Conservation (phyloP, 495 filamentous ascomycete genomes). For the Acidiella bohemica region DNA sequence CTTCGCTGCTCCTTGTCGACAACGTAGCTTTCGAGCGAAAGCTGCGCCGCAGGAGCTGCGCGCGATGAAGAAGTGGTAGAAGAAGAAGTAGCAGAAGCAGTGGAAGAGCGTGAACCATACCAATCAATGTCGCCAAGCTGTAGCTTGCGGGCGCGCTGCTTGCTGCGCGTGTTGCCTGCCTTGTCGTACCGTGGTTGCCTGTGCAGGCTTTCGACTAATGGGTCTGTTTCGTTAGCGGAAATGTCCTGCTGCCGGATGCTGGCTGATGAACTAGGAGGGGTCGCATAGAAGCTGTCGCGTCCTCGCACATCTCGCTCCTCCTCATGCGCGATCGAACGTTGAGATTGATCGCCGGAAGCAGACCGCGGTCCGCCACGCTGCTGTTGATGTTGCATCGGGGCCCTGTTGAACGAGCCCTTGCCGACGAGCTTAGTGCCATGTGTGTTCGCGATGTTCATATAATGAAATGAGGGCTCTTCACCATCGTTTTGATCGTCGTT, state of each 20-base stretch:
- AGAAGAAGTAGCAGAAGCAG: slow-evolving; percentile 4
- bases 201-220: slow-evolving; percentile 22
- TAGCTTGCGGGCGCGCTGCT: slow-evolving; percentile 77
- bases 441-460: slow-evolving; percentile 17
- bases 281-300: background rate
- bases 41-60: background rate
- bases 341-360: slow-evolving; percentile 9
- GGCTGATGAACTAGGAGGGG: background rate
- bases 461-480: slow-evolving; percentile 41
- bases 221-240: slow-evolving; percentile 19
- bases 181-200: slow-evolving; percentile 41
- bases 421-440: slow-evolving; percentile 26
- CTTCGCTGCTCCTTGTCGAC: slow-evolving; percentile 1
- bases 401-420: slow-evolving; percentile 18
- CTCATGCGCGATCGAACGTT: slow-evolving; percentile 10
- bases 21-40: slow-evolving; percentile 5
- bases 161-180: slow-evolving; percentile 53
- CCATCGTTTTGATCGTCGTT: slow-evolving; percentile 63
- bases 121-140: slow-evolving; percentile 96
- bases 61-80: background rate
- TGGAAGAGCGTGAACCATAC: slow-evolving; percentile 32
- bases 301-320: background rate
- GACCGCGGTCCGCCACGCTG: too few relatives aligned
- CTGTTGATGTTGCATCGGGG: too few relatives aligned
- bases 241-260: background rate